Evolutionary conservation across 345 rosid species (phyloP), one percentile per base, ranked within the genome.

Genomic region (Nephelium lappaceum): DNA sequence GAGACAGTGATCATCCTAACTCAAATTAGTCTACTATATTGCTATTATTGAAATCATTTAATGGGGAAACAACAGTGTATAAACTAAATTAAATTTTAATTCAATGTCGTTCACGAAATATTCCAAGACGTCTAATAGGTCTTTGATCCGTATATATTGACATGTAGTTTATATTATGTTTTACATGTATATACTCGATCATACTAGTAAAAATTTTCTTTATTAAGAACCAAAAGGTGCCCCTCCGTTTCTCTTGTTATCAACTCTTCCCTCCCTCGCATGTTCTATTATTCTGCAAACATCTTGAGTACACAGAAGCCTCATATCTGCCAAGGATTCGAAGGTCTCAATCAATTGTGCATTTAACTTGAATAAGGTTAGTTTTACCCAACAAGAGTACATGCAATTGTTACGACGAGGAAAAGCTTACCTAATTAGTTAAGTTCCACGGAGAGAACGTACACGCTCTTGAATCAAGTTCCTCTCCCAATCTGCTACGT

Each of bases 401-500:
- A 49, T 7, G 11, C 63, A 58, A 58, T 25, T 18, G 18, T 57
- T 8, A 49, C 49, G 67, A 73, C 18, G 27, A 39, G 43, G 68
- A 51, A 73, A 14, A 14, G 72, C 57, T 80, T 57, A 75, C 81
- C 65, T 45, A 64, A 64, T 49, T 74, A 67, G 47, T 93, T 86
- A 91, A 43, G 92, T 88, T 78, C 93, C 91, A 0, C 88, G 92
- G 65, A 88, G 83, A 64, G 93, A 79, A 43, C 80, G 85, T 7
- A 95, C 87, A 27, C 86, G 89, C 39, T 92, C 94, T 75, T 88
- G 91, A 85, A 95, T 93, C 84, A 89, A 71, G 43, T 86, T 86
- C 90, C 98, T 95, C 81, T 95, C 98, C 97, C 98, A 91, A n/a
- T 90, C 94, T 70, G 95, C 94, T 60, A 93, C 42, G 41, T 84